Base-by-base conservation (phyloP, 2,329 filamentous ascomycete genomes). In the Clonostachys chloroleuca region DNA sequence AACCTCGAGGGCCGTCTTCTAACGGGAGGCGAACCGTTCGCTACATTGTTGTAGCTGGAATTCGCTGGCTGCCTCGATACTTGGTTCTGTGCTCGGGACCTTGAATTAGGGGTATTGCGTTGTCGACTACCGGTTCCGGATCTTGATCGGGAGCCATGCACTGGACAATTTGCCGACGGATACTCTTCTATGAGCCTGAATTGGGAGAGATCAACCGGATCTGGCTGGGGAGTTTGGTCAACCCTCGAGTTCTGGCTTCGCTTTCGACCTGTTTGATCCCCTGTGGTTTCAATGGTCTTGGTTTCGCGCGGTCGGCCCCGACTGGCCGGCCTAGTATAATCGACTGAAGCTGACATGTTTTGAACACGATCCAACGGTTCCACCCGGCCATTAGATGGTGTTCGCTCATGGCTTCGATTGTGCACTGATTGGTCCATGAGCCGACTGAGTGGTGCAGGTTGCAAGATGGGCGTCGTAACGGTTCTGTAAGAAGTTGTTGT, bases 141-240 rank as follows among this genome's bases (percentile, higher is more conserved):
- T 16, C 45, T 48, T 41, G 55, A 53, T 16, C 51, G 49, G 9
- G 47, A 50, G 13, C 55, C 55, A 46, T 57, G 55, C 6, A 57
- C 39, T 5, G 55, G 55, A 18, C 55, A 57, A 20, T 45, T 54
- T 5, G 48, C 40, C 13, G 55, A 57, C 17, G 51, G 51, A 34
- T 54, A 55, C 16, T 57, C 55, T 42, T 57, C 55, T 36, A 57
- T 57, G 34, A 57, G 44, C 2, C 41, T 34, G 24, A 55, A 57
- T 33, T 55, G 55, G 5, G 55, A 56, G n/a, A 57, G 50, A 42
- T 57, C 54, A n/a, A 57, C 40, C 12, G 45, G 48, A 34, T 46
- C 42, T 20, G 17, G 43, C 20, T 34, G 17, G 34, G 36, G 45
- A 33, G 34, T 18, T 3, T 14, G 43, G 24, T 20, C 14, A 14